These are phyloP conservation scores for Bruguiera gymnorhiza DNA, from an alignment of 345 rosid species.

Conservation along the genomic window DNA sequence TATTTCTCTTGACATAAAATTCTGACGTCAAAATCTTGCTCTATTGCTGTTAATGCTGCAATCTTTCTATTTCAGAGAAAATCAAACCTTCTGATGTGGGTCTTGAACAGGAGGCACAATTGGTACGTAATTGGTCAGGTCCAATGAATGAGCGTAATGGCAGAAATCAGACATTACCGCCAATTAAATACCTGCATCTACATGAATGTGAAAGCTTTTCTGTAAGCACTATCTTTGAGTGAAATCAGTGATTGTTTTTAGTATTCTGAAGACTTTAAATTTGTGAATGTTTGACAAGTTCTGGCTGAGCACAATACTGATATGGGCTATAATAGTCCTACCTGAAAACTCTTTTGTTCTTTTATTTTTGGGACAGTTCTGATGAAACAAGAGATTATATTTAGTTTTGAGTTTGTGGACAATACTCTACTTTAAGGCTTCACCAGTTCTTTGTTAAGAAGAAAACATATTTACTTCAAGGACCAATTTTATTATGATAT, in stretches of 20 bases:
- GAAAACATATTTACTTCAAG: too few species aligned
- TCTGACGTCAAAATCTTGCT: background rate
- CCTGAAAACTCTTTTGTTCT: too few species aligned
- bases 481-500: too few species aligned
- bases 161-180: conserved; percentile 51
- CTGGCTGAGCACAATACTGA: too few species aligned
- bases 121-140: conserved; percentile 63
- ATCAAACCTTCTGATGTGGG: conserved; percentile 97
- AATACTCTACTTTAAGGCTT: too few species aligned
- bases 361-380: too few species aligned
- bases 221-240: conserved; percentile 40
- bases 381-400: too few species aligned
- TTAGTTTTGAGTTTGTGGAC: too few species aligned
- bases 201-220: conserved; percentile 94
- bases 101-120: conserved; percentile 87
- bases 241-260: background rate
- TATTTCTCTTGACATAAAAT: too few species aligned
- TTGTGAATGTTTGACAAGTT: too few species aligned
- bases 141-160: conserved; percentile 56
- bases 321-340: too few species aligned
- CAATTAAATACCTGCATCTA: conserved; percentile 78
- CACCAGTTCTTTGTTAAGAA: too few species aligned
- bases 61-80: conserved; percentile 50
- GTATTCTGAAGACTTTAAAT: background rate
- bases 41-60: background rate